Base-by-base conservation (phyloP, 441 rosid genomes). In the Adansonia madagascariensis region DNA sequence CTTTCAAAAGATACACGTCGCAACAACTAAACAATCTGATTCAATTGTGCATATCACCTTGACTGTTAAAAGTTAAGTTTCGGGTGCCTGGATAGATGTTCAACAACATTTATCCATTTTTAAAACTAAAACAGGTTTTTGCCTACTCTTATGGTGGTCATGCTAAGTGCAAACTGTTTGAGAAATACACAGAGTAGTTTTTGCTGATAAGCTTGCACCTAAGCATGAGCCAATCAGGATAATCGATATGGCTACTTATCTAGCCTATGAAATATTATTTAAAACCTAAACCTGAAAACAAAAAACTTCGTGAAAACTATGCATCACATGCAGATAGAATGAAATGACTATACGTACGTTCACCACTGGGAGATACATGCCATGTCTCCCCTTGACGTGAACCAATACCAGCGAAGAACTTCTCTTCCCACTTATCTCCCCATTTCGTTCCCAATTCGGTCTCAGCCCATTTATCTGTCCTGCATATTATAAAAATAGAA, bases 341-440 rank as follows among this genome's bases (percentile, higher is more conserved):
- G n/a, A 64, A n/a, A 56, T 74, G 68, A 60, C 67, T 75, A 55
- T 70, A 86, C 97, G 64, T 75, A 96, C 99, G 92, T 79, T 94
- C 92, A 56, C 85, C 91, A 9, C 86, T 80, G 5, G 97, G 90
- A 75, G 99, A 90, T 78, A 90, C 94, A 83, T 96, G 98, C 99
- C 99, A 96, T 1, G 99, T 96, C 91, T 96, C 98, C 80, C 99
- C 99, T 77, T 96, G 98, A 22, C 99, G 98, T 20, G 97, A 86
- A 82, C 99, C 99, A 67, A 96, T 91, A 47, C 94, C 97, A 74
- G 92, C 82, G 82, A 96, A 96, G 86, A 96, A 96, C 80, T 89
- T 96, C 62, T 96, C 99, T 85, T 96, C 99, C 99, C 99, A 96
- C 88, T 96, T 96, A 91, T 96, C 99, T 83, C 98, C 99, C 98